These are phyloP conservation scores for Kalaharituber pfeilii DNA, from an alignment of 2,329 filamentous ascomycete genomes.

Conservation along the genomic window DNA sequence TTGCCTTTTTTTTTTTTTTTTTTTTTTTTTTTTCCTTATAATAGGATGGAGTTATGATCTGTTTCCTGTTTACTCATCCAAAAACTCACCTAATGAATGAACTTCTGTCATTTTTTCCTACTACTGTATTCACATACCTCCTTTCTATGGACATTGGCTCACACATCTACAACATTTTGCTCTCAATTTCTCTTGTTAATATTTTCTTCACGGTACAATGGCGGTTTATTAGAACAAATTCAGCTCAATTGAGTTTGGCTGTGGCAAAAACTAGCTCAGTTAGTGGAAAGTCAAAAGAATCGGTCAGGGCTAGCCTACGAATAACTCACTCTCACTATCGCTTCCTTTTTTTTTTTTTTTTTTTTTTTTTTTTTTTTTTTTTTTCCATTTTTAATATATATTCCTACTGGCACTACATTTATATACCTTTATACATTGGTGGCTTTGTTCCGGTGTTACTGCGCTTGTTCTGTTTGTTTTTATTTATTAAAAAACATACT, in stretches of 20 bases:
- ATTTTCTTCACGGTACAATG: not conserved
- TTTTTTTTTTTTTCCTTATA: conserved; percentile 8
- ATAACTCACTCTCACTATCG: not conserved
- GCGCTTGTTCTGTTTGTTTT: not conserved
- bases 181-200: not conserved
- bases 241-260: not conserved
- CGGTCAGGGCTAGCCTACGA: no score
- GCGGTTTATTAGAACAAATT: conserved; percentile 2
- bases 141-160: conserved; percentile 3
- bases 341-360: conserved; percentile 2
- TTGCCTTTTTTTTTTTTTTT: conserved; percentile 11
- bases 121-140: no score
- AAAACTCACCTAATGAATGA: conserved; percentile 2
- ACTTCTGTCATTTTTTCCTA: not conserved
- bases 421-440: not conserved
- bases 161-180: not conserved
- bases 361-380: conserved; percentile 6
- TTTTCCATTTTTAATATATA: not conserved
- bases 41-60: conserved; percentile 5
- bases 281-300: no score
- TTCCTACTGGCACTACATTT: not conserved
- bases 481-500: not conserved
- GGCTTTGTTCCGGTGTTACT: not conserved
- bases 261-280: not conserved
- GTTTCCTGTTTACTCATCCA: conserved; percentile 16